Evolutionary conservation across 768 basidiomycete species (phyloP).

Genomic region (Flagelloscypha sp.): DNA sequence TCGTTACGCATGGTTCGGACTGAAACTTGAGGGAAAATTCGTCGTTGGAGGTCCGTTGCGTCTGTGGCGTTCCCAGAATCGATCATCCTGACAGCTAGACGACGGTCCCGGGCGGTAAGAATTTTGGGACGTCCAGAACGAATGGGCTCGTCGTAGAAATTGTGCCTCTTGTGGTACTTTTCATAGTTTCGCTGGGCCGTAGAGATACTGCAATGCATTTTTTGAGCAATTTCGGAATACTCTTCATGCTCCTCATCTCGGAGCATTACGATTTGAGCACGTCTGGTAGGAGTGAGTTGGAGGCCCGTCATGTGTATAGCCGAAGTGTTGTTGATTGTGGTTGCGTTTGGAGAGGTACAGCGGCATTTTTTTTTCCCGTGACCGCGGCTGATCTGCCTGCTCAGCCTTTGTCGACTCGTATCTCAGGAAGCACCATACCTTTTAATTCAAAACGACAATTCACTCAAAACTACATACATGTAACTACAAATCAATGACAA

Average conservation of each 20-base stretch:
- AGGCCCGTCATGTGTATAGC: too few species aligned
- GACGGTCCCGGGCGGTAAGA: constrained; percentile 3
- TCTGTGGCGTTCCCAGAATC: constrained; percentile 3
- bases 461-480: too few species aligned
- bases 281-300: constrained; percentile 1
- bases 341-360: too few species aligned
- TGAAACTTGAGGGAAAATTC: constrained; percentile 5
- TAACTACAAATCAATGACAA: too few species aligned
- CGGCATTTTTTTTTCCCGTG: too few species aligned
- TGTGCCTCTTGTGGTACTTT: constrained; percentile 4
- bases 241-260: constrained; percentile 1
- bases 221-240: constrained; percentile 3
- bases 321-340: too few species aligned
- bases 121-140: constrained; percentile 3
- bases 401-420: too few species aligned
- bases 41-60: constrained; percentile 4
- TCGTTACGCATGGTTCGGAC: constrained; percentile 3
- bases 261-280: constrained; percentile 1
- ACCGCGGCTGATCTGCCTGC: too few species aligned
- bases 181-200: constrained; percentile 4
- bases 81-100: constrained; percentile 4
- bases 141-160: constrained; percentile 4
- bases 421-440: too few species aligned
- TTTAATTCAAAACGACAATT: too few species aligned
- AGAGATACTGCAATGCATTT: not conserved